Conservation (phyloP, 352 stramenopile genomes). For the Phytophthora rubi region DNA sequence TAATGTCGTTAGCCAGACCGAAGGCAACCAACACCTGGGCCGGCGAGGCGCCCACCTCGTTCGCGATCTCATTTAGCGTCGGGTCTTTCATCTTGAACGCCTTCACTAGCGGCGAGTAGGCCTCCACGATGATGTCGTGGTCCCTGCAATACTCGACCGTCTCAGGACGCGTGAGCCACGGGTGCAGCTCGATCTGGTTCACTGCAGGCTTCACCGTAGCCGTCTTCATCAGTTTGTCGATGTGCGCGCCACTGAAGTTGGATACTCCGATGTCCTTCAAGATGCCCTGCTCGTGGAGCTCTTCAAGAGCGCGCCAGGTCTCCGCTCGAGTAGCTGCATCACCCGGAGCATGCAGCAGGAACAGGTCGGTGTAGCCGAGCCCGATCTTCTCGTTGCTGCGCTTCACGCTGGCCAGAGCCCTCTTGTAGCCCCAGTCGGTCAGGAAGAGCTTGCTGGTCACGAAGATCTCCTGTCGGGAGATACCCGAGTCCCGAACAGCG, state of each 20-base stretch:
- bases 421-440: slow-evolving; percentile 73
- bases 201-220: slow-evolving; percentile 67
- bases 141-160: slow-evolving; percentile 65
- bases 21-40: slow-evolving; percentile 68
- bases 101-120: slow-evolving; percentile 64
- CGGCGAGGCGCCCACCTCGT: slow-evolving; percentile 37
- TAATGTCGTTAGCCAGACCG: slow-evolving; percentile 56
- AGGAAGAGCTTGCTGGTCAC: slow-evolving; percentile 86
- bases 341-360: slow-evolving; percentile 74
- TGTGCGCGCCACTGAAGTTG: slow-evolving; percentile 89
- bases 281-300: slow-evolving; percentile 58
- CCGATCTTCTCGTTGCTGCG: slow-evolving; percentile 70
- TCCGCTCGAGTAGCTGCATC: slow-evolving; percentile 48
- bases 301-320: slow-evolving; percentile 62
- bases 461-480: slow-evolving; percentile 80
- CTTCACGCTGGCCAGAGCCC: slow-evolving; percentile 53
- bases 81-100: slow-evolving; percentile 49
- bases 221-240: slow-evolving; percentile 79
- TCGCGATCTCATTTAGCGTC: slow-evolving; percentile 45
- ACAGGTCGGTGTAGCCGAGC: slow-evolving; percentile 87
- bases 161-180: slow-evolving; percentile 70
- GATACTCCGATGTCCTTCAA: slow-evolving; percentile 89
- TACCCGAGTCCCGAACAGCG: slow-evolving; percentile 70
- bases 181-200: slow-evolving; percentile 88
- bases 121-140: slow-evolving; percentile 56